phyloP scores from a whole-genome alignment of 768 basidiomycete species.

The Boletus eberwhitei region DNA sequence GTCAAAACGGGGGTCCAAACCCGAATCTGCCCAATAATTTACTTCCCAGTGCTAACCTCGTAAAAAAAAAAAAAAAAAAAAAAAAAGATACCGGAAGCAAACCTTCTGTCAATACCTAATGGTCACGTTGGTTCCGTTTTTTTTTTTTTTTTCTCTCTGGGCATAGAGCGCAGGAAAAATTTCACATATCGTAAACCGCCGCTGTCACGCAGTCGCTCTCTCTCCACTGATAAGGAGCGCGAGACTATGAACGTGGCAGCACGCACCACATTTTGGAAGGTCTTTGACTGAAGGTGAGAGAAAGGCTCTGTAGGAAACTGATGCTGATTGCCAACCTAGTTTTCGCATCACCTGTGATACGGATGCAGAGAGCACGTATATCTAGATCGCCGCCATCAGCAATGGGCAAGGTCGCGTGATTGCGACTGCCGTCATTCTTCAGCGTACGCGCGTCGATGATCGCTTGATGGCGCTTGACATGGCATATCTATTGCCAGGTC shows the following conservation, averaged over 20 bases:
- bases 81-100: slow-evolving; percentile 5
- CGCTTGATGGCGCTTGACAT: slow-evolving; percentile 10
- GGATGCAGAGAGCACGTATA: background rate
- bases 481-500: slow-evolving; percentile 7
- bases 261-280: background rate
- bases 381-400: background rate
- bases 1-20: slow-evolving; percentile 13
- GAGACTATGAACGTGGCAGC: slow-evolving; percentile 21
- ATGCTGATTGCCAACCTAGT: background rate
- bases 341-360: background rate
- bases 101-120: slow-evolving; percentile 18
- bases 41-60: slow-evolving; percentile 3
- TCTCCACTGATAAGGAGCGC: slow-evolving; percentile 17
- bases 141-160: slow-evolving; percentile 12
- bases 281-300: slow-evolving; percentile 7
- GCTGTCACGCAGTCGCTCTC: slow-evolving; percentile 17
- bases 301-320: background rate
- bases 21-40: slow-evolving; percentile 6
- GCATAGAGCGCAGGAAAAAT: slow-evolving; percentile 26
- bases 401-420: background rate
- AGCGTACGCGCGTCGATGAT: slow-evolving; percentile 1
- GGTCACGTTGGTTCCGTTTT: slow-evolving; percentile 12
- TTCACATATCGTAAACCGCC: slow-evolving; percentile 19
- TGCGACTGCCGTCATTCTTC: slow-evolving; percentile 1
- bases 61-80: slow-evolving; percentile 1